Conservation (phyloP, 1,139 yeast species). For the Lodderomyces orthopsilosis region DNA sequence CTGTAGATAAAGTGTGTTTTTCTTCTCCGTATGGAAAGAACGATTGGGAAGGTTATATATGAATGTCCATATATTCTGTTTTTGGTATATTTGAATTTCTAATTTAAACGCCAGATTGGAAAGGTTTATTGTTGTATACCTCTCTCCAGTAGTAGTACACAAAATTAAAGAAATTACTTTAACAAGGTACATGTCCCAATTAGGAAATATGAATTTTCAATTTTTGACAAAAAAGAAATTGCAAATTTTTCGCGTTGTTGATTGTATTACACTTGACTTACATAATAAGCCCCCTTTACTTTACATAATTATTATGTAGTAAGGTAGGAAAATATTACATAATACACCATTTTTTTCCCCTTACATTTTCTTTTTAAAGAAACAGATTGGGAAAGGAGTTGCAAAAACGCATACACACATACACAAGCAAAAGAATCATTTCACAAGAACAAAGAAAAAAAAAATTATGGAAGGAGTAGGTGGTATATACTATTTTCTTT, state of each 20-base stretch:
- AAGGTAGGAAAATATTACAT: neutral
- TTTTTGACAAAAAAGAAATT: neutral
- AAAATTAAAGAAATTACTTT: slow-evolving; percentile 6
- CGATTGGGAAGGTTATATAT: neutral
- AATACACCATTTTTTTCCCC: neutral
- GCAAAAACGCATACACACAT: too few relatives aligned
- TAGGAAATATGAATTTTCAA: slow-evolving; percentile 7
- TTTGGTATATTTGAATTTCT: neutral
- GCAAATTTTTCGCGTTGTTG: neutral
- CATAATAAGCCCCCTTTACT: neutral
- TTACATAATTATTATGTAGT: neutral
- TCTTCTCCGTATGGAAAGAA: neutral
- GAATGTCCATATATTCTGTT: neutral
- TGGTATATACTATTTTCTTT: too few relatives aligned
- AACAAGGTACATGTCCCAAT: slow-evolving; percentile 12
- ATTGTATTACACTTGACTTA: neutral
- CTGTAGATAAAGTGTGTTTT: neutral
- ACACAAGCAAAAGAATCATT: neutral
- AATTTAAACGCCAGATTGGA: neutral
- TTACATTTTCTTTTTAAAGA: neutral
- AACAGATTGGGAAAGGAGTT: slow-evolving; percentile 1
- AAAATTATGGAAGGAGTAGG: neutral
- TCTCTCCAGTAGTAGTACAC: neutral
- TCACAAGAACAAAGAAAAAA: neutral
- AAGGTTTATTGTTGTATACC: neutral